A percentile compares a stretch with the other conserved stretches of the same genome.
Evolutionary conservation across 768 basidiomycete genomes (phyloP).

Genomic region (Hygrocybe punicea): DNA sequence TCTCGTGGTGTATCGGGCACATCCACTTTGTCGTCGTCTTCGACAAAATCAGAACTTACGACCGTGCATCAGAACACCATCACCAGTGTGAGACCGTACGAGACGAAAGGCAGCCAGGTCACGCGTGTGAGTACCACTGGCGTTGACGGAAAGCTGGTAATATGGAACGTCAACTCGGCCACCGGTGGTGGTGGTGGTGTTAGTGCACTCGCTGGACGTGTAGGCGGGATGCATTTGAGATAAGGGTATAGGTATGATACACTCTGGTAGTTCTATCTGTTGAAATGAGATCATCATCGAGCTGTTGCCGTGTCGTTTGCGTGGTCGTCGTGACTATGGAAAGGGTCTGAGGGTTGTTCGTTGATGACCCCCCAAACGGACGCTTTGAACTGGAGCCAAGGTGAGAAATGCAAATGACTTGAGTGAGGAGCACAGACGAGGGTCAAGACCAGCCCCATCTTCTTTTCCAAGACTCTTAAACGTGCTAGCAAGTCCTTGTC

Average conservation of each 20-base stretch:
- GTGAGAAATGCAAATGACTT: not conserved
- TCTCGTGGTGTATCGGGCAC: constrained; percentile 53
- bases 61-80: constrained; percentile 99
- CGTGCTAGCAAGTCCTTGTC: constrained; percentile 74
- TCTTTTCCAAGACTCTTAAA: constrained; percentile 80
- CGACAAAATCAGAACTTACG: constrained; percentile 67
- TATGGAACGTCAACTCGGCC: constrained; percentile 79
- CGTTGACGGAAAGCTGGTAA: constrained; percentile 87
- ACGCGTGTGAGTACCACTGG: constrained; percentile 84
- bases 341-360: constrained; percentile 52
- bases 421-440: constrained; percentile 50
- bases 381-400: constrained; percentile 73
- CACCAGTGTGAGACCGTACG: constrained; percentile 82
- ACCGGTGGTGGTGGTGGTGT: constrained; percentile 35
- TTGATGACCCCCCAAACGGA: constrained; percentile 95
- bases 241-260: constrained; percentile 13
- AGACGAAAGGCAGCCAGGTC: constrained; percentile 54
- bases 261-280: not conserved
- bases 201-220: constrained; percentile 40
- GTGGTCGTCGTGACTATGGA: constrained; percentile 16
- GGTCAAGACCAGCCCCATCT: constrained; percentile 93
- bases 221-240: constrained; percentile 49
- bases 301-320: constrained; percentile 28
- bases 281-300: constrained; percentile 12
- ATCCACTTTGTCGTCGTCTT: constrained; percentile 15